Evolutionary conservation across 805 yeast species (phyloP), one percentile per base, ranked within the genome.

Genomic region (Henningerozyma blattae): DNA sequence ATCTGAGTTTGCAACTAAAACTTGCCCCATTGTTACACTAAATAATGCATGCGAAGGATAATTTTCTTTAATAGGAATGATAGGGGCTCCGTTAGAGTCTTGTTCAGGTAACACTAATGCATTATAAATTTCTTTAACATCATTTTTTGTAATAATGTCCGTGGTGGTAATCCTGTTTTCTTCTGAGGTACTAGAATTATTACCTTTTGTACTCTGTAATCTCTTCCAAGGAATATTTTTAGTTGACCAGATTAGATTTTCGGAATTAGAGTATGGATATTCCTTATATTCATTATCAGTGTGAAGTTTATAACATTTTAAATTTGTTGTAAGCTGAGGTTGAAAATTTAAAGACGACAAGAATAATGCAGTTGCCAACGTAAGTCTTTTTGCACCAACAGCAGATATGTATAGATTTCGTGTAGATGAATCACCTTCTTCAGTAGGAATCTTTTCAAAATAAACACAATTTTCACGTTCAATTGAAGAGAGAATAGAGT

Each of bases 1-100:
- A 18, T 25, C 13, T 18, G 15, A 12, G 27, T 32, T 27, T 31
- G 26, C 24, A 19, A 34, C 33, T 33, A 52, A 33, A 8, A 51
- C 28, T 30, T 48, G 50, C 3, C 58, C 57, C 17, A 54, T 32
- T 2, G 56, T 45, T 15, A 48, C 33, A 36, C 58, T 51, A 7
- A 50, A 30, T 10, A 43, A 34, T 16, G 43, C n/a, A n/a, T n/a
- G n/a, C n/a, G n/a, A n/a, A n/a, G n/a, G n/a, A n/a, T n/a, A n/a
- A n/a, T n/a, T n/a, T n/a, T n/a, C n/a, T n/a, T n/a, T n/a, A n/a
- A n/a, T n/a, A n/a, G n/a, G n/a, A n/a, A n/a, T n/a, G n/a, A n/a
- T n/a, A n/a, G n/a, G n/a, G n/a, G n/a, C n/a, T n/a, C n/a, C n/a
- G n/a, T n/a, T n/a, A n/a, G n/a, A n/a, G n/a, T n/a, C n/a, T n/a